Conservation (phyloP, 1,139 yeast genomes). For the Saccharomyces hybrid region DNA sequence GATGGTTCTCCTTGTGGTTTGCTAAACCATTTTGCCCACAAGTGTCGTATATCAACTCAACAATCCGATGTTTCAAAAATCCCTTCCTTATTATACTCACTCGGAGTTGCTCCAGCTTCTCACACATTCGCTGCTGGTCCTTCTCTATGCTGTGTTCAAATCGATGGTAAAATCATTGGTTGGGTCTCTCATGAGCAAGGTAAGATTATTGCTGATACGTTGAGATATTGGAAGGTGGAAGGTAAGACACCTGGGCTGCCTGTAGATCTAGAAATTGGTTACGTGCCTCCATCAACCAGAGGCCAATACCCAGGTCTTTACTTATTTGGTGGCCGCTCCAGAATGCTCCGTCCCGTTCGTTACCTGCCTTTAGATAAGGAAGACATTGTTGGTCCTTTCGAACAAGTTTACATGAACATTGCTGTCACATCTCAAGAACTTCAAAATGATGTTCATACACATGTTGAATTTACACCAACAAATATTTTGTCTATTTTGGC, state of each 20-base stretch:
- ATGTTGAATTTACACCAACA: constrained; percentile 92
- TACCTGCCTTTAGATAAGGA: constrained; percentile 76
- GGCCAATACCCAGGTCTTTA: constrained; percentile 98
- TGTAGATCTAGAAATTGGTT: constrained; percentile 80
- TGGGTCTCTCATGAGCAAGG: constrained; percentile 93
- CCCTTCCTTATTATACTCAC: constrained; percentile 55
- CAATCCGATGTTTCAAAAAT: constrained; percentile 68
- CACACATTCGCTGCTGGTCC: constrained; percentile 84
- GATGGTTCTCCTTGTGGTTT: constrained; percentile 99
- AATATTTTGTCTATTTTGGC: constrained; percentile 90
- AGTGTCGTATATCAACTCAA: constrained; percentile 77
- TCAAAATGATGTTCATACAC: constrained; percentile 71
- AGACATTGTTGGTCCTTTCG: constrained; percentile 94
- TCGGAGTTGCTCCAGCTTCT: constrained; percentile 75
- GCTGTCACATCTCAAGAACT: constrained; percentile 95
- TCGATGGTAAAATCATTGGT: constrained; percentile 88
- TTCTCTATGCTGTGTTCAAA: constrained; percentile 75
- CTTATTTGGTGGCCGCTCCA: constrained; percentile 81
- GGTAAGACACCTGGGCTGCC: constrained; percentile 68
- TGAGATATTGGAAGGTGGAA: constrained; percentile 89
- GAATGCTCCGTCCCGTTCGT: constrained; percentile 94
- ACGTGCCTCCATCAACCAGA: constrained; percentile 86
- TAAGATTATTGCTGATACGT: constrained; percentile 74
- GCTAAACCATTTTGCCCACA: constrained; percentile 91
- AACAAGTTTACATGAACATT: constrained; percentile 92